phyloP scores from a whole-genome alignment of 2,329 filamentous ascomycete genomes.

The Verticillium klebahnii region DNA sequence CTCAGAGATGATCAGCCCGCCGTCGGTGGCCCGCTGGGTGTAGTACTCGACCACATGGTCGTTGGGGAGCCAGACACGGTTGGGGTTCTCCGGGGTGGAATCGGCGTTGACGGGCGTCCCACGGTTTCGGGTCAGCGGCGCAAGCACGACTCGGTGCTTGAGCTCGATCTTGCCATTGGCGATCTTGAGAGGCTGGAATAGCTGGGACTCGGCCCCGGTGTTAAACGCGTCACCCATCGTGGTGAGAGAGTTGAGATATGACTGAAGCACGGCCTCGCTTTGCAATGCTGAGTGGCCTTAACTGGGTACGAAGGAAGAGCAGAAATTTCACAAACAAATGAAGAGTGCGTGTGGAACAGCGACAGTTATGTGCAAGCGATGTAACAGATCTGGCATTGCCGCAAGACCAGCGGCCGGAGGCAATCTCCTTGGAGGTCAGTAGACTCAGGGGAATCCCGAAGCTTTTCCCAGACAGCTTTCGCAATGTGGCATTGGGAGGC shows the following conservation, averaged over 20 bases:
- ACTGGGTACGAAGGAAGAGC: background rate
- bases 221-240: conserved; percentile 9
- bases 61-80: conserved; percentile 43
- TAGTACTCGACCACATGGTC: conserved; percentile 38
- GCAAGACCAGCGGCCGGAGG: background rate
- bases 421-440: background rate
- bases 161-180: conserved; percentile 40
- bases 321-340: background rate
- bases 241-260: background rate
- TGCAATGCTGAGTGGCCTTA: background rate
- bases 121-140: conserved; percentile 49
- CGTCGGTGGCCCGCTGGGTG: conserved; percentile 32
- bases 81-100: conserved; percentile 39
- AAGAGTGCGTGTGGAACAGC: background rate
- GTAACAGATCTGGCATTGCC: background rate
- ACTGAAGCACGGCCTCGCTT: background rate
- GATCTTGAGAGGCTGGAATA: conserved; percentile 28
- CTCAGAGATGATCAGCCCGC: conserved; percentile 38
- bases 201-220: conserved; percentile 14
- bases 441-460: background rate
- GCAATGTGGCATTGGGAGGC: background rate
- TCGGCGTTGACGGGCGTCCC: conserved; percentile 36
- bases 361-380: background rate
- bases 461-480: background rate
- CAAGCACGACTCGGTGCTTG: conserved; percentile 45